These are phyloP conservation scores for Pseudoperonospora humuli DNA, from an alignment of 352 stramenopile genomes.

Conservation along the genomic window DNA sequence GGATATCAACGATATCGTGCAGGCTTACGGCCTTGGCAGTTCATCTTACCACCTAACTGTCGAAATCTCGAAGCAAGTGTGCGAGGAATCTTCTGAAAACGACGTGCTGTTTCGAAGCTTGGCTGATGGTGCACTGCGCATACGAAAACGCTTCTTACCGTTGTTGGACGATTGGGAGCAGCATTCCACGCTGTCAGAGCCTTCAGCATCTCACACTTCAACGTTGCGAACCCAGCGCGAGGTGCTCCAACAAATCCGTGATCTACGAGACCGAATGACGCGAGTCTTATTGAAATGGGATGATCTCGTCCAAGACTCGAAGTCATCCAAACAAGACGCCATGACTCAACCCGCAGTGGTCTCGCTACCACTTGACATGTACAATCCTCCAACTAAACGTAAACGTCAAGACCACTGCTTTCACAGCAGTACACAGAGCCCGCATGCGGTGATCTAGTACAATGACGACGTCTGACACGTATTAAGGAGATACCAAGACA, in stretches of 20 bases:
- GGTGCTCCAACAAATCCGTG: conserved; percentile 18
- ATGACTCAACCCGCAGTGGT: conserved; percentile 14
- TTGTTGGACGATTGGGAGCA: conserved; percentile 55
- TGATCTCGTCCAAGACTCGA: conserved; percentile 25
- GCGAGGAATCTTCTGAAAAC: conserved; percentile 58
- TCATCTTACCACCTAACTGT: conserved; percentile 70
- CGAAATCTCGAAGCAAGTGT: conserved; percentile 47
- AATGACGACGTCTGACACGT: too few species aligned
- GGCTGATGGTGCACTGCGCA: conserved; percentile 41
- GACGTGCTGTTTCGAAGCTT: conserved; percentile 52
- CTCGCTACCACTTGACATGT: conserved; percentile 26
- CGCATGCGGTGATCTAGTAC: too few species aligned
- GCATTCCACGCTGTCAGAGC: conserved; percentile 13
- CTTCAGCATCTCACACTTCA: not conserved
- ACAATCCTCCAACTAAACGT: conserved; percentile 19
- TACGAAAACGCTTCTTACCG: conserved; percentile 68
- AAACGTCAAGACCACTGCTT: not conserved
- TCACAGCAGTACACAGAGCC: too few species aligned
- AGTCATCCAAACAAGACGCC: conserved; percentile 4
- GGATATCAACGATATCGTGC: conserved; percentile 76
- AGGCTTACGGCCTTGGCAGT: conserved; percentile 65
- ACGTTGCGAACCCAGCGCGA: conserved; percentile 9
- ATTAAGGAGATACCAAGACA: too few species aligned
- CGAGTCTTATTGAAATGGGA: conserved; percentile 32
- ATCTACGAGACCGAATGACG: conserved; percentile 29